Evolutionary conservation across 345 rosid genomes (phyloP).

Genomic region (Aquilaria sinensis): DNA sequence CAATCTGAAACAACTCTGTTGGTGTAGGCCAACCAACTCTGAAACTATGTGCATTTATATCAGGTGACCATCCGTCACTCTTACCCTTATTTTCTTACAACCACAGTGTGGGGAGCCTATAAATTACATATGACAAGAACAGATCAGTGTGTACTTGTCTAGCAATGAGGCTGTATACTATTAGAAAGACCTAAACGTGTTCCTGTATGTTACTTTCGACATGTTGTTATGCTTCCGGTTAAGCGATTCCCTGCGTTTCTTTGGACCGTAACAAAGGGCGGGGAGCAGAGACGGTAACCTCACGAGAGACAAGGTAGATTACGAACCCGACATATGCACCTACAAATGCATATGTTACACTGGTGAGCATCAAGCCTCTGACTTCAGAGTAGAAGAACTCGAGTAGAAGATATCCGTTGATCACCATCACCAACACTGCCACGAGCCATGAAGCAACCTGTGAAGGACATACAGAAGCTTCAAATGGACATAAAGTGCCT

Average conservation of each 20-base stretch:
- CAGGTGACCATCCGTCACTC: too few relatives aligned
- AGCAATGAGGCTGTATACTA: too few relatives aligned
- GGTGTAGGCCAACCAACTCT: too few relatives aligned
- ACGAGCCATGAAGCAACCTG: conserved; percentile 48
- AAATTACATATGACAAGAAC: too few relatives aligned
- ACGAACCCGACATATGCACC: conserved; percentile 61
- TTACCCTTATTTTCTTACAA: too few relatives aligned
- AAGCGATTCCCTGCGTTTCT: conserved; percentile 21
- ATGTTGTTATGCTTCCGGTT: background rate
- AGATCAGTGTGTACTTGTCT: too few relatives aligned
- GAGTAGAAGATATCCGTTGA: conserved; percentile 75
- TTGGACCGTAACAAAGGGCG: conserved; percentile 18
- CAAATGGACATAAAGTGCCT: too few relatives aligned
- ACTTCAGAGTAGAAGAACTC: conserved; percentile 73
- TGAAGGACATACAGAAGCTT: background rate
- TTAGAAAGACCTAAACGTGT: too few relatives aligned
- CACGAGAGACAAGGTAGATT: conserved; percentile 53
- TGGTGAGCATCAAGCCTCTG: conserved; percentile 31
- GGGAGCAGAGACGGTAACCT: conserved; percentile 27
- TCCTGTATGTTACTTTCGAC: too few relatives aligned
- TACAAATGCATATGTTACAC: conserved; percentile 29
- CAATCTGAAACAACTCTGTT: too few relatives aligned
- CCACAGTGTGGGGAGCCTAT: too few relatives aligned
- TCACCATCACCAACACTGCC: conserved; percentile 71
- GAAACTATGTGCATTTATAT: too few relatives aligned